Conservation (phyloP, 768 basidiomycete genomes). For the Naganishia randhawae region DNA sequence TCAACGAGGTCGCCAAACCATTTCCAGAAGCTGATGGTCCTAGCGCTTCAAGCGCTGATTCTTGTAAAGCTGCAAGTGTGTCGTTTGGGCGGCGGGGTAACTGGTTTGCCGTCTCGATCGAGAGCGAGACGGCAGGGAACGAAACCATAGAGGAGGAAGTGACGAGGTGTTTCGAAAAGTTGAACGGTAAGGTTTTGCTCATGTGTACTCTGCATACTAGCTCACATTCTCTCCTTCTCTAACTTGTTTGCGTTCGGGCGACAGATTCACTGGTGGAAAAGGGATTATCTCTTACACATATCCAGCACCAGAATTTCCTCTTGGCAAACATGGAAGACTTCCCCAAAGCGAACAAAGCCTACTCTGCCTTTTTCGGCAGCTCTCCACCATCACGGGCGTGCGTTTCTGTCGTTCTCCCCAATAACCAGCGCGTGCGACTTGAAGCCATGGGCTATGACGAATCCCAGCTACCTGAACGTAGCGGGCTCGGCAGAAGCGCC, state of each 20-base stretch:
- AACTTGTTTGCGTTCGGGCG: neutral
- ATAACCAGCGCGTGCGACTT: constrained; percentile 57
- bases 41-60: too few species aligned
- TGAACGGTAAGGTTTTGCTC: constrained; percentile 58
- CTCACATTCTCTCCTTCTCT: neutral
- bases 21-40: neutral
- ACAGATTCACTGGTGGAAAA: constrained; percentile 57
- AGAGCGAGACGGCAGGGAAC: constrained; percentile 54
- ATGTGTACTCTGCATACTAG: neutral
- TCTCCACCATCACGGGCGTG: constrained; percentile 95
- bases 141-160: constrained; percentile 68
- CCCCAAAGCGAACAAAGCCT: constrained; percentile 68
- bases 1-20: neutral
- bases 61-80: neutral
- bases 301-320: constrained; percentile 74
- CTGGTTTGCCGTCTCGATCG: constrained; percentile 69
- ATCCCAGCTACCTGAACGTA: constrained; percentile 11
- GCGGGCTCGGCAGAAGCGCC: constrained; percentile 57
- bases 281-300: constrained; percentile 59
- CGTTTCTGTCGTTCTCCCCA: constrained; percentile 67
- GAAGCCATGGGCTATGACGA: constrained; percentile 74
- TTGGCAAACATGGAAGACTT: constrained; percentile 76
- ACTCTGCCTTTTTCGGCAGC: constrained; percentile 75
- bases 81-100: constrained; percentile 50
- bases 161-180: constrained; percentile 60